Base-by-base conservation (phyloP, 441 rosid genomes). In the Kokia cookei region DNA sequence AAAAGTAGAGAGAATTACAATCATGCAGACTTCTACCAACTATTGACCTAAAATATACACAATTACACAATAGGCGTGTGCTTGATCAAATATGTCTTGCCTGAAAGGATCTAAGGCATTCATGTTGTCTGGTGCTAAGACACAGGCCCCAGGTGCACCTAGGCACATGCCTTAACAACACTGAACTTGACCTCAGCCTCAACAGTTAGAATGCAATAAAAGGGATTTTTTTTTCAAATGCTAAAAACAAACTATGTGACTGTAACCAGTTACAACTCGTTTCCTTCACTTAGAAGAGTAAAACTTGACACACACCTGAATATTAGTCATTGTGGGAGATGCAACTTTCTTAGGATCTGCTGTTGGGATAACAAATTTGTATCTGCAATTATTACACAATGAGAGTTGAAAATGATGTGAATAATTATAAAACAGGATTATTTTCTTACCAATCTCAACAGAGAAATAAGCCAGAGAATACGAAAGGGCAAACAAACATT, bases 271-370 rank as follows among this genome's bases (percentile, higher is more conserved):
- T 32, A 17, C 60, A 50, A 68, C 26, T 50, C n/a, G 37, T 50
- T 68, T 51, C 9, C 10, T 29, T 50, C 29, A 17, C 27, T 10
- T 67, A 14, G 57, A 48, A 50, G 58, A 63, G 54, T 29, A 73
- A 69, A 15, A 37, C 35, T 67, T 63, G 71, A 71, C 57, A 60
- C 69, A 24, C 71, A 94, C 99, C 98, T 94, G 99, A 76, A 94
- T 89, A 83, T 94, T 94, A 53, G 96, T 85, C 77, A 93, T 84
- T 42, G 81, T 75, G 40, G 99, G 97, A 71, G 98, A 91, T 75
- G 86, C 87, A 76, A 94, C 79, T 89, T 84, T 94, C 84, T 79
- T 91, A 60, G 99, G 97, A 77, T 94, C 98, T 54, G 92, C 78
- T 48, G 89, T 88, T 40, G 94, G 83, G 76, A 93, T 87, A 57